A percentile compares a stretch with the other conserved stretches of the same genome.
Conservation (phyloP, 2,329 filamentous ascomycete genomes). For the Monosporascus ibericus region DNA sequence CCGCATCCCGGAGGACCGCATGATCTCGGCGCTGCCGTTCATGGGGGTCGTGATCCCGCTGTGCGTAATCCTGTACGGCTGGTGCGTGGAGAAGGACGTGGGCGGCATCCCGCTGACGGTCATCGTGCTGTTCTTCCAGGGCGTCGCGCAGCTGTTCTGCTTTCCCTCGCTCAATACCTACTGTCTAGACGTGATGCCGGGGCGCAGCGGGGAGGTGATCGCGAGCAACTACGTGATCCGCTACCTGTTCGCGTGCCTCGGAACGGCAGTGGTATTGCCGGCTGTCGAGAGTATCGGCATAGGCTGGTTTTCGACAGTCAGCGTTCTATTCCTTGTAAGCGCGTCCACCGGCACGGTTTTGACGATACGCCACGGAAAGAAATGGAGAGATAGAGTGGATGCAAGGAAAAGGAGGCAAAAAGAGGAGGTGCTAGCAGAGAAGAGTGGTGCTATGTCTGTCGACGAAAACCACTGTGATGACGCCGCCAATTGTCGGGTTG, state of each 20-base stretch:
- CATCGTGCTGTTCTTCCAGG: conserved; percentile 68
- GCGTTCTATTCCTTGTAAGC: conserved; percentile 47
- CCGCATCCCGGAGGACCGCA: conserved; percentile 63
- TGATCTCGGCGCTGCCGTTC: conserved; percentile 55
- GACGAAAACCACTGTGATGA: conserved; percentile 2
- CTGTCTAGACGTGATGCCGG: conserved; percentile 76
- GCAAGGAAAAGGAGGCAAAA: conserved; percentile 13
- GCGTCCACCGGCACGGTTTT: conserved; percentile 39
- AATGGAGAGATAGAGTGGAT: conserved; percentile 33
- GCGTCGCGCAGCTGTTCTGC: conserved; percentile 67
- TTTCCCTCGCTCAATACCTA: conserved; percentile 75
- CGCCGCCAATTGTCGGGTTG: not conserved
- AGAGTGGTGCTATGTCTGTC: conserved; percentile 31
- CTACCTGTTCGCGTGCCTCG: conserved; percentile 68
- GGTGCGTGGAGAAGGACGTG: conserved; percentile 41
- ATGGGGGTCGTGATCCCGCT: conserved; percentile 54
- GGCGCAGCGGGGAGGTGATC: conserved; percentile 64
- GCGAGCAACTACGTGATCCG: conserved; percentile 75
- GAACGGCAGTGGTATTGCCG: conserved; percentile 66
- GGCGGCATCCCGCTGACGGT: conserved; percentile 57
- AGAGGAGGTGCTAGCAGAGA: conserved; percentile 36
- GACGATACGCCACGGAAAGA: conserved; percentile 37
- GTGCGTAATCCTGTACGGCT: conserved; percentile 60
- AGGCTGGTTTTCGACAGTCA: conserved; percentile 75
- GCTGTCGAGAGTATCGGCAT: conserved; percentile 69